Evolutionary conservation across 768 basidiomycete species (phyloP), one percentile per base, ranked within the genome.

Genomic region (Kwoniella heveanensis): DNA sequence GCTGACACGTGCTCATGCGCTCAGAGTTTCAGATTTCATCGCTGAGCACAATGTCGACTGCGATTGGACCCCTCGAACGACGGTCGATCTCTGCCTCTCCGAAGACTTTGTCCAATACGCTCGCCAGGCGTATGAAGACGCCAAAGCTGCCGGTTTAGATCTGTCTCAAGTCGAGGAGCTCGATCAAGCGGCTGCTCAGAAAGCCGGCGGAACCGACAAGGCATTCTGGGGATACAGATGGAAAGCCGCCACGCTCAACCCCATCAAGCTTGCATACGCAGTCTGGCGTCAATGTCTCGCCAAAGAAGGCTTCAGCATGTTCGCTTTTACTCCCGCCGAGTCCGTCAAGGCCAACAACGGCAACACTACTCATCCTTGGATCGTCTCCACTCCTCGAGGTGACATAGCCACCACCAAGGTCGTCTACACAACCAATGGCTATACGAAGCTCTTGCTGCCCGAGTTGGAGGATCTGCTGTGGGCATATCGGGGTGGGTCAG

Each of bases 381-480:
- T 71, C 0, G 75, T 90, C 17, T 67, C 74, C 2, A 93, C 91
- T 0, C 84, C 87, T 0, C 85, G 90, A 17, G 91, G 92, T 1
- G 66, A 71, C 1, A 76, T 91, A 24, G 39, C 74, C 3, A 87
- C 88, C 67, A 77, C 82, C 21, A 86, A 87, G 63, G 84, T 95
- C 49, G 81, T 96, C 4, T 91, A 92, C 73, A 90, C 90, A 0
- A 92, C 91, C 9, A 96, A 96, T 70, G 92, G 82, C 0, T 93
- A 94, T 65, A 85, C 87, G 9, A 85, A 87, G 2, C 83, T 89
- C 69, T 85, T 94, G 36, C 82, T 96, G 21, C 89, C 90, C 0
- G 84, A 86, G 61, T 73, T 92, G 36, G 69, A 54, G 22, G 67
- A 65, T 2, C 32, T 72, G 60, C 37, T 10, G 37, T 19, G 37